phyloP scores from a whole-genome alignment of 73 alveolate species.

The Stentor roeselii region DNA sequence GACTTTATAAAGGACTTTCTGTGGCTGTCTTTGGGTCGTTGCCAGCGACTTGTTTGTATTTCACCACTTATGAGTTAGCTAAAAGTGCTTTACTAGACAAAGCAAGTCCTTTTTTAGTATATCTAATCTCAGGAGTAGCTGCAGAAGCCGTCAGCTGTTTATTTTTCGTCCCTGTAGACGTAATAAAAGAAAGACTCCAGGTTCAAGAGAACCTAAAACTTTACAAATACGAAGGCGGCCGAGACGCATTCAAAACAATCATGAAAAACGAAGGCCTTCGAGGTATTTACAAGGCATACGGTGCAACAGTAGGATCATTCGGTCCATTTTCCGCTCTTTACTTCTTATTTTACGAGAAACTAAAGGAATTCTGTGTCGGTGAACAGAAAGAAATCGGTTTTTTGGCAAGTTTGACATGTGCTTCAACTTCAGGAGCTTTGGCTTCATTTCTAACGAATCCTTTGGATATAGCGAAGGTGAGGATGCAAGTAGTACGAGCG shows the following conservation, averaged over 20 bases:
- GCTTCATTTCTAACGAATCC: slow-evolving; percentile 89
- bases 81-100: slow-evolving; percentile 33
- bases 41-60: slow-evolving; percentile 71
- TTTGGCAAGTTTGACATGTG: slow-evolving; percentile 49
- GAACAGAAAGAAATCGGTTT: slow-evolving; percentile 41
- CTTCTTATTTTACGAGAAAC: slow-evolving; percentile 88
- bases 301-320: slow-evolving; percentile 78
- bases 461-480: slow-evolving; percentile 86
- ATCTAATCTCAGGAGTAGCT: slow-evolving; percentile 61
- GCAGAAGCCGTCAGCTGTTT: slow-evolving; percentile 91
- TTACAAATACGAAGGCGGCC: slow-evolving; percentile 55
- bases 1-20: slow-evolving; percentile 65
- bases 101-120: background rate
- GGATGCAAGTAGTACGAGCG: slow-evolving; percentile 85
- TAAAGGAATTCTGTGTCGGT: slow-evolving; percentile 14
- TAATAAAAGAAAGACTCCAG: slow-evolving; percentile 89
- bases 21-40: slow-evolving; percentile 44
- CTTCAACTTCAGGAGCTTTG: slow-evolving; percentile 68
- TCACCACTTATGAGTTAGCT: slow-evolving; percentile 62
- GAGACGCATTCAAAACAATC: slow-evolving; percentile 72
- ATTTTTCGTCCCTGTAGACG: slow-evolving; percentile 91
- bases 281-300: slow-evolving; percentile 83
- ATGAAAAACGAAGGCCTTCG: slow-evolving; percentile 81
- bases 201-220: slow-evolving; percentile 69
- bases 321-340: slow-evolving; percentile 96